Evolutionary conservation across 2,329 filamentous ascomycete species (phyloP), one percentile per base, ranked within the genome.

Genomic region (Fusarium chuoi): DNA sequence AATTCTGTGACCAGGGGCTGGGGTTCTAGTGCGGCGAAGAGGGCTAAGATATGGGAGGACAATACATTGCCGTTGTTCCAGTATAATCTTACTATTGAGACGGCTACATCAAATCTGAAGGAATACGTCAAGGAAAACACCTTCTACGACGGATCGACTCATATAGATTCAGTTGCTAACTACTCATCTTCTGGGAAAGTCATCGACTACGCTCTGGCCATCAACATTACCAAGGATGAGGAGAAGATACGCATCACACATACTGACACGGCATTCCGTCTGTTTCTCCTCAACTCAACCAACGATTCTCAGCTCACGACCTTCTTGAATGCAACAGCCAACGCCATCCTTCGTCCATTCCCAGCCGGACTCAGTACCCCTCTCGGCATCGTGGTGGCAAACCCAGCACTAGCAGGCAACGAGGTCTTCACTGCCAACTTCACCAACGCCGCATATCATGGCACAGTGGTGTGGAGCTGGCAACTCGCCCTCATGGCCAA

Each of bases 391-490:
- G 79, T 92, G 0, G 86, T 92, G 6, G 87, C 90, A 0, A 92
- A 92, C 64, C 90, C 90, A 0, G 89, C 90, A 0, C 88, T 88
- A 35, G 87, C 87, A 0, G 83, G 81, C 0, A 81, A 86, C 20
- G 79, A 83, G 0, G 82, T 83, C 5, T 86, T 89, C 57, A 84
- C 85, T 0, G 81, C 79, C 1, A 87, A 87, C 58, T 92, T 87
- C 70, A 88, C 88, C 2, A 88, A 85, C n/a, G 82, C 83, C 7
- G 88, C 87, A 0, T 92, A 82, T 44, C 90, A 92, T 64, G 90
- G 89, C 0, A 90, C 90, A 0, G 90, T 93, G 0, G 83, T 92
- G 3, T 92, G 89, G 90, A 86, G 85, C 49, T 92, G 89, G 89
- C 90, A 89, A 62, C 81, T 92, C 8, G 86, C 89, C 1, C 90